Evolutionary conservation across 1,284 basidiomycete genomes (phyloP).

Genomic region (Irpex sp.): DNA sequence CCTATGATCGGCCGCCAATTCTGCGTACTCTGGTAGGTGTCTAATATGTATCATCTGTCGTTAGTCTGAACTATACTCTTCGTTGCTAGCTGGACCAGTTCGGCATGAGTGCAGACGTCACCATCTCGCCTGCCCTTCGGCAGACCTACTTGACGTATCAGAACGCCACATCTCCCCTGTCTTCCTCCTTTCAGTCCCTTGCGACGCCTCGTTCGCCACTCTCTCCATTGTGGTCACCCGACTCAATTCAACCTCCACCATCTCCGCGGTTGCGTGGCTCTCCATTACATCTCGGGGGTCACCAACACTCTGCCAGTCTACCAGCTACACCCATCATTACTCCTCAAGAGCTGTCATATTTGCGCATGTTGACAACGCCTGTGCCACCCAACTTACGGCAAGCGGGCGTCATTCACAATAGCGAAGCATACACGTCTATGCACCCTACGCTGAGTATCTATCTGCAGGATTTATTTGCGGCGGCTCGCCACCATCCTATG

Average conservation of each 20-base stretch:
- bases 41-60: not conserved
- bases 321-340: slow-evolving; percentile 6
- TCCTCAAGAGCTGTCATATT: slow-evolving; percentile 3
- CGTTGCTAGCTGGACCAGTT: slow-evolving; percentile 66
- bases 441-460: slow-evolving; percentile 56
- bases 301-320: slow-evolving; percentile 1
- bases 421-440: slow-evolving; percentile 35
- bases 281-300: slow-evolving; percentile 15
- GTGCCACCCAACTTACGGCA: slow-evolving; percentile 13
- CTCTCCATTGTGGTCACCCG: slow-evolving; percentile 22
- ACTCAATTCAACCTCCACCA: slow-evolving; percentile 21
- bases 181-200: slow-evolving; percentile 32
- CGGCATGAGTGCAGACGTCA: slow-evolving; percentile 64
- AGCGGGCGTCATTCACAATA: slow-evolving; percentile 13
- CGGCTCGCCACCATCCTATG: slow-evolving; percentile 64
- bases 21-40: slow-evolving; percentile 57
- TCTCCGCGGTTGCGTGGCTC: slow-evolving; percentile 9
- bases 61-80: slow-evolving; percentile 5
- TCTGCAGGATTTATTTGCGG: slow-evolving; percentile 67
- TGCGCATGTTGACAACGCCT: slow-evolving; percentile 7
- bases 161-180: slow-evolving; percentile 20
- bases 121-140: slow-evolving; percentile 19
- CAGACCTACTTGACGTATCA: slow-evolving; percentile 24
- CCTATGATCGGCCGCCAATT: slow-evolving; percentile 59
- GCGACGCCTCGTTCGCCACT: slow-evolving; percentile 28